phyloP scores from a whole-genome alignment of 2,329 filamentous ascomycete species.

The Calonectria montana region DNA sequence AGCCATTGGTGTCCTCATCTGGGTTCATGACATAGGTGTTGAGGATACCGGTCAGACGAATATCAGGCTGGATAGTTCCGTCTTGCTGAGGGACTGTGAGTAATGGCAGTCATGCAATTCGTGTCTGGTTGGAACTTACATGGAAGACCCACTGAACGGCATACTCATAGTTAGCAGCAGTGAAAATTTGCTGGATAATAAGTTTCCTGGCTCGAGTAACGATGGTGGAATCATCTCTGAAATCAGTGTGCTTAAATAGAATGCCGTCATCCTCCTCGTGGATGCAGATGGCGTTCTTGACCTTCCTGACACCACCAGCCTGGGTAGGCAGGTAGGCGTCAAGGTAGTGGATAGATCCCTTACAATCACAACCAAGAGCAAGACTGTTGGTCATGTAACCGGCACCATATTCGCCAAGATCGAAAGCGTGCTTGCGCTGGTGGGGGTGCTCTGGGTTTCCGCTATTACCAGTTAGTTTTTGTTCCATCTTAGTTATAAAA shows the following conservation, averaged over 20 bases:
- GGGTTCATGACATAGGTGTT: slow-evolving; percentile 89
- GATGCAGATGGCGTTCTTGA: slow-evolving; percentile 96
- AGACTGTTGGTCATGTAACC: slow-evolving; percentile 88
- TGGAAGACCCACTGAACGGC: slow-evolving; percentile 79
- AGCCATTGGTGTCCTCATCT: slow-evolving; percentile 84
- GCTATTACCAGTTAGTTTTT: slow-evolving; percentile 37
- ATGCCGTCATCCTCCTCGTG: slow-evolving; percentile 95
- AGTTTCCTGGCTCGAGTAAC: slow-evolving; percentile 89
- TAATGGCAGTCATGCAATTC: not conserved
- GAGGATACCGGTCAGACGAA: slow-evolving; percentile 90
- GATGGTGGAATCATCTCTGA: slow-evolving; percentile 87
- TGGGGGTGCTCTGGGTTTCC: slow-evolving; percentile 84
- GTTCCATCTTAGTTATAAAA: not conserved
- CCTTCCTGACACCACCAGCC: slow-evolving; percentile 78
- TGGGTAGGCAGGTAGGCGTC: slow-evolving; percentile 87
- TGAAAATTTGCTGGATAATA: slow-evolving; percentile 91
- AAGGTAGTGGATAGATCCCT: slow-evolving; percentile 91
- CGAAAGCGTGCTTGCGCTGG: slow-evolving; percentile 84
- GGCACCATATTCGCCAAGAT: slow-evolving; percentile 83
- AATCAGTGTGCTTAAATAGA: slow-evolving; percentile 94
- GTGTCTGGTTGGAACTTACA: slow-evolving; percentile 13
- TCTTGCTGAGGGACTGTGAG: slow-evolving; percentile 66
- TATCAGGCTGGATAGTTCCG: slow-evolving; percentile 90
- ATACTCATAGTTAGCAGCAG: slow-evolving; percentile 96
- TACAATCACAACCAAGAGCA: slow-evolving; percentile 84